Conservation (phyloP, 768 basidiomycete species). For the Leucocoprinus sp. region DNA sequence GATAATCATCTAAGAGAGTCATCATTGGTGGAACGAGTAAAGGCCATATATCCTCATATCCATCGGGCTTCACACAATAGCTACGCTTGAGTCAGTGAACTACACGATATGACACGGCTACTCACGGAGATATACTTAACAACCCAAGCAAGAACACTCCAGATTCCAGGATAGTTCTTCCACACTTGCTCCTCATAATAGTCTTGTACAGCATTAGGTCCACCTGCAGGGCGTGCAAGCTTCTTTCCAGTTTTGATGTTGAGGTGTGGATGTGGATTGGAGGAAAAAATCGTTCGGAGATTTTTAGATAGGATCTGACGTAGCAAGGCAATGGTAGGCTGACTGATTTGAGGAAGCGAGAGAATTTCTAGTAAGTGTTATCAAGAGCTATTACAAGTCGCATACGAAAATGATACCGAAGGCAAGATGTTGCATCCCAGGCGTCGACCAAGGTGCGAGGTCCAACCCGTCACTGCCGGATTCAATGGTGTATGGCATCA, state of each 20-base stretch:
- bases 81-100: slow-evolving; percentile 1
- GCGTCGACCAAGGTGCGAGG: slow-evolving; percentile 1
- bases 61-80: too few relatives aligned
- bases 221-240: slow-evolving; percentile 54
- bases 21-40: too few relatives aligned
- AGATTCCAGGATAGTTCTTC: slow-evolving; percentile 56
- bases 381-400: not conserved
- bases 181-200: slow-evolving; percentile 66
- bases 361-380: slow-evolving; percentile 2
- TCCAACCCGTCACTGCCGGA: not conserved
- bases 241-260: slow-evolving; percentile 57
- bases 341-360: slow-evolving; percentile 11
- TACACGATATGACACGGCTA: too few relatives aligned
- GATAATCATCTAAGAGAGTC: too few relatives aligned
- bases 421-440: not conserved
- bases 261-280: slow-evolving; percentile 62
- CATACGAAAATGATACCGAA: not conserved
- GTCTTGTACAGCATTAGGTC: slow-evolving; percentile 54
- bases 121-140: slow-evolving; percentile 50
- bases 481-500: slow-evolving; percentile 7
- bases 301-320: slow-evolving; percentile 39
- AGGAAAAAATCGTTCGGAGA: slow-evolving; percentile 56
- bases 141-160: slow-evolving; percentile 60
- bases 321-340: slow-evolving; percentile 17
- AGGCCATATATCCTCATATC: too few relatives aligned